Evolutionary conservation across 306 rosid species (phyloP).

Genomic region (Cercis canadensis): DNA sequence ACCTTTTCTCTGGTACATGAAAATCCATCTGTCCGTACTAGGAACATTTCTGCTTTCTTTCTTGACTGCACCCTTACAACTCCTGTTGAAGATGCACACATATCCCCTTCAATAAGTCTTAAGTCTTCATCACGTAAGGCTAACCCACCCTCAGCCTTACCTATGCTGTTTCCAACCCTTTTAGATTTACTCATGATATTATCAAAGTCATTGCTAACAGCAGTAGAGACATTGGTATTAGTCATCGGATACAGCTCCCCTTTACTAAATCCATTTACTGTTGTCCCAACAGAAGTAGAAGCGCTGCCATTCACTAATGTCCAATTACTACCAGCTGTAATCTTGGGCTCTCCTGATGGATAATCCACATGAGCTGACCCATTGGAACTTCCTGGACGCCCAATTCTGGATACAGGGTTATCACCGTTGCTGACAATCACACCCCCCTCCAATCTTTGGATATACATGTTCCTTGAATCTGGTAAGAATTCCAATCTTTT

Average conservation of each 20-base stretch:
- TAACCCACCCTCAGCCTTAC: slow-evolving; percentile 38
- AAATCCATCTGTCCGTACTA: slow-evolving; percentile 93
- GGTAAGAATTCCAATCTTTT: slow-evolving; percentile 47
- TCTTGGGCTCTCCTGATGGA: slow-evolving; percentile 43
- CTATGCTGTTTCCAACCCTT: slow-evolving; percentile 42
- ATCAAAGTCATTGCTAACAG: slow-evolving; percentile 38
- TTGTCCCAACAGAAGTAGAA: slow-evolving; percentile 50
- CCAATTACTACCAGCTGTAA: slow-evolving; percentile 46
- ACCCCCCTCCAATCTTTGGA: slow-evolving; percentile 33
- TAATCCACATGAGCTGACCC: slow-evolving; percentile 45
- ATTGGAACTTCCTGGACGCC: slow-evolving; percentile 52
- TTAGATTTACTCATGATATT: slow-evolving; percentile 44
- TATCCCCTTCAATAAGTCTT: slow-evolving; percentile 67
- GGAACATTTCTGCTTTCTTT: slow-evolving; percentile 96
- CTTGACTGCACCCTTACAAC: slow-evolving; percentile 99
- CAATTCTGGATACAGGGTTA: slow-evolving; percentile 40
- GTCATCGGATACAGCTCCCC: slow-evolving; percentile 41
- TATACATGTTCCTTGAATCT: slow-evolving; percentile 47
- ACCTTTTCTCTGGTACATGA: slow-evolving; percentile 95
- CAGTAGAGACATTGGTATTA: slow-evolving; percentile 35
- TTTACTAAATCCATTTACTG: slow-evolving; percentile 54
- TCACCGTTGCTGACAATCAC: slow-evolving; percentile 33
- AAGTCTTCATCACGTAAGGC: slow-evolving; percentile 54
- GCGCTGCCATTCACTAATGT: slow-evolving; percentile 43
- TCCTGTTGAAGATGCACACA: slow-evolving; percentile 96